Base-by-base conservation (phyloP, 2,329 filamentous ascomycete genomes). In the Cytospora paraplurivora region DNA sequence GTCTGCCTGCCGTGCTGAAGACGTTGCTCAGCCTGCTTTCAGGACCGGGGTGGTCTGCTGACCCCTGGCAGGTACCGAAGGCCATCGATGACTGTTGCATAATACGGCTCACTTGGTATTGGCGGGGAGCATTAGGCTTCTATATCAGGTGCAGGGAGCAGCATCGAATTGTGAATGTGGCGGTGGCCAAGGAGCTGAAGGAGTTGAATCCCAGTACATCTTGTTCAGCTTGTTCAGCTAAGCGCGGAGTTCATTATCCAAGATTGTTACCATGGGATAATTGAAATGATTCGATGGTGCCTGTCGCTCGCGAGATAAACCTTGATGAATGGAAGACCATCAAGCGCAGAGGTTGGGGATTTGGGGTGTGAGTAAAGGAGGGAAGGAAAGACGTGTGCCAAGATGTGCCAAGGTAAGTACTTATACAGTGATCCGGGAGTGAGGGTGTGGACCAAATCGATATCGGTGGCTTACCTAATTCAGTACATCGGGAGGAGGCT, bases 391-490 rank as follows among this genome's bases (percentile, higher is more conserved):
- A 13, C 35, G 35, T 27, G 27, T 27, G 27, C 27, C 27, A 27
- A 27, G 27, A 27, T 27, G 27, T 37, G 35, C 35, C 35, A 37
- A 13, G 35, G 35, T 37, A 44, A 5, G 15, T 44, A 44, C 17
- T 7, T n/a, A n/a, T 17, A 15, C 17, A 44, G 5, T 27, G 27
- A 27, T 27, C 27, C 27, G 27, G 27, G 27, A 27, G 27, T 27
- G 27, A 27, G 4, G 27, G 27, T 27, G 27, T 27, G 27, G 27
- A 27, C 4, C 27, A 27, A 17, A 7, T n/a, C 11, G 41, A 19
- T 44, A 44, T 44, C 41, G 8, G 41, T 1, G 1, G 52, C 57
- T 64, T 61, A 64, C 19, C n/a, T 64, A 64, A 64, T 34, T 34
- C 32, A 32, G 51, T 8, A 17, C 11, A 11, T 19, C 38, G 41